phyloP scores from a whole-genome alignment of 2,329 filamentous ascomycete genomes.

The Neonectria hederae region DNA sequence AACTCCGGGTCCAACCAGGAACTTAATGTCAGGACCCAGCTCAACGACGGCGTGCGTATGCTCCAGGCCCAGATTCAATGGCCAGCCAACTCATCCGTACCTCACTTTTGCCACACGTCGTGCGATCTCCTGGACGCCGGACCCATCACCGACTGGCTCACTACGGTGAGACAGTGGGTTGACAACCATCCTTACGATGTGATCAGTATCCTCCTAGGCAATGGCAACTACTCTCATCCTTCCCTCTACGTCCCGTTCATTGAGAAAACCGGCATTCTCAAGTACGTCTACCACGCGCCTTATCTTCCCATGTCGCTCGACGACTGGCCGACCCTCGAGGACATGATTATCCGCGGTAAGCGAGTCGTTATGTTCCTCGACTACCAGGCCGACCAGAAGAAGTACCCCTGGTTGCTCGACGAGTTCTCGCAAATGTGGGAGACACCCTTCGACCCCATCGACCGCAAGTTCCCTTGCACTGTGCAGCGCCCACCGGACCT shows the following conservation, averaged over 20 bases:
- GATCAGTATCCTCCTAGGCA: constrained; percentile 85
- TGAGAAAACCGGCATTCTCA: constrained; percentile 73
- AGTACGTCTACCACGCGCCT: constrained; percentile 78
- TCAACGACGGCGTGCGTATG: constrained; percentile 79
- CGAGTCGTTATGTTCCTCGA: constrained; percentile 85
- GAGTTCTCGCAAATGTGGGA: constrained; percentile 92
- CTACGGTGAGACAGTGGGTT: constrained; percentile 77
- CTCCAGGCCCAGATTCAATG: constrained; percentile 72
- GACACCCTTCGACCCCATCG: constrained; percentile 80
- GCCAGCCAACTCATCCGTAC: constrained; percentile 57
- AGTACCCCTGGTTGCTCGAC: constrained; percentile 85
- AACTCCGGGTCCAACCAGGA: constrained; percentile 82
- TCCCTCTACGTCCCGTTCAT: constrained; percentile 75
- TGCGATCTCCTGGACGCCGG: constrained; percentile 86
- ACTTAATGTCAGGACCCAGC: constrained; percentile 72
- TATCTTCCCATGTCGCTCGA: constrained; percentile 74
- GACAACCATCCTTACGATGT: constrained; percentile 83
- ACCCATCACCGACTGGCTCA: constrained; percentile 78
- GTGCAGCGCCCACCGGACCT: constrained; percentile 80
- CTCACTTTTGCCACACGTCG: constrained; percentile 85
- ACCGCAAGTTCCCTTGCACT: constrained; percentile 77
- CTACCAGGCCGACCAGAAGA: constrained; percentile 81
- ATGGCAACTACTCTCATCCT: constrained; percentile 76
- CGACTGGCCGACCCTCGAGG: constrained; percentile 85
- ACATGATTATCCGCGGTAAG: constrained; percentile 76